Conservation (phyloP, 2,329 filamentous ascomycete genomes). For the Pseudogymnoascus sp. region DNA sequence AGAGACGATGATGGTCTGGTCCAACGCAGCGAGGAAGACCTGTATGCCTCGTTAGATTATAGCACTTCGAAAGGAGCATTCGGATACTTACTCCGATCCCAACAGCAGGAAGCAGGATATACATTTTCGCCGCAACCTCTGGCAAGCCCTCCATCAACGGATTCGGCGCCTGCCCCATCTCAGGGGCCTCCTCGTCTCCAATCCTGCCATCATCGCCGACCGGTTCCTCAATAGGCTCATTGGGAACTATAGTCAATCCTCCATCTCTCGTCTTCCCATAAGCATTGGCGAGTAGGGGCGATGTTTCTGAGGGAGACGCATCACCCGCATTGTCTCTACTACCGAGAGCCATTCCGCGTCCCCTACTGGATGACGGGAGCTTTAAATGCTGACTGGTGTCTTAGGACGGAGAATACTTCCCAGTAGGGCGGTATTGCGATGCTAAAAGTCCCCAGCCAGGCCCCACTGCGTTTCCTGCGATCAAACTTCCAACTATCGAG, state of each 20-base stretch:
- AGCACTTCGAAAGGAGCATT: background rate
- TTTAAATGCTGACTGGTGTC: background rate
- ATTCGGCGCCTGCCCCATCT: conserved; percentile 17
- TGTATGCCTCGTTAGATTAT: conserved; percentile 29
- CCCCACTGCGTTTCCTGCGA: background rate
- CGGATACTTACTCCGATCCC: conserved; percentile 49
- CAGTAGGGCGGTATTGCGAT: background rate
- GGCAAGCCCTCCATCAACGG: conserved; percentile 23
- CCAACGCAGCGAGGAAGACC: conserved; percentile 67
- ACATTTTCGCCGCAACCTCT: conserved; percentile 39
- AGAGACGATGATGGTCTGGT: conserved; percentile 73
- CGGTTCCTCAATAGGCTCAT: conserved; percentile 19
- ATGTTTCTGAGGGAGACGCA: conserved; percentile 34
- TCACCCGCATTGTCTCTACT: background rate
- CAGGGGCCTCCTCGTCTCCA: conserved; percentile 18
- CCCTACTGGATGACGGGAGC: background rate
- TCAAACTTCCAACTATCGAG: background rate
- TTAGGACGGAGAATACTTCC: background rate
- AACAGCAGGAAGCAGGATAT: conserved; percentile 55
- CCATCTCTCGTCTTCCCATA: conserved; percentile 25
- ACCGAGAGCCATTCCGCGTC: background rate
- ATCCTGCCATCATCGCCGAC: conserved; percentile 28
- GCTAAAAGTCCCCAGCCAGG: background rate
- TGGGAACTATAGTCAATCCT: conserved; percentile 14
- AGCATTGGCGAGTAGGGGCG: conserved; percentile 38